Conservation (phyloP, 257 asterid species). For the Nicotiana attenuata region DNA sequence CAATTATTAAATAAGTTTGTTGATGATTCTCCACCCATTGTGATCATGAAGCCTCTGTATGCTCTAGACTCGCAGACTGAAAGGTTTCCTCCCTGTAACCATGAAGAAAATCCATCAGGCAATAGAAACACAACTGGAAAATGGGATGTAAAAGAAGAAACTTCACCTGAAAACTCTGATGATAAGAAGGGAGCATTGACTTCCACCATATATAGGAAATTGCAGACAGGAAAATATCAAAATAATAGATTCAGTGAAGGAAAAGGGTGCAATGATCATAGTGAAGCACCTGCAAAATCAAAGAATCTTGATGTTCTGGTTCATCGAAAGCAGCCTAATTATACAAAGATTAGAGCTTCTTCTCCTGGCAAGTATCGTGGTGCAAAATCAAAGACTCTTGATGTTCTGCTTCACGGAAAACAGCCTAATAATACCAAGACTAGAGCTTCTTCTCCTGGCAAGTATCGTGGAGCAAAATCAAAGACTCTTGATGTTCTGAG, state of each 20-base stretch:
- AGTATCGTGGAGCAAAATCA: background rate
- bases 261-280: background rate
- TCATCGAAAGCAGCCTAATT: background rate
- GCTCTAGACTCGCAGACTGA: background rate
- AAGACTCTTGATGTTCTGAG: background rate
- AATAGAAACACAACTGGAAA: background rate
- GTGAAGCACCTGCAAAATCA: conserved; percentile 3
- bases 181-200: background rate
- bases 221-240: background rate
- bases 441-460: background rate
- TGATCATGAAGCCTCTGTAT: conserved; percentile 11
- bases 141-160: background rate
- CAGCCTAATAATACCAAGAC: background rate
- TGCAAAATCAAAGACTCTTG: conserved; percentile 6
- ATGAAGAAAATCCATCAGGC: conserved; percentile 2
- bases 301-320: background rate
- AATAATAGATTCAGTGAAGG: background rate
- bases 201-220: background rate
- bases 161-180: background rate
- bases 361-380: background rate
- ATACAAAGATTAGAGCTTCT: background rate
- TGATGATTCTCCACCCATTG: conserved; percentile 36
- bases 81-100: background rate
- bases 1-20: conserved; percentile 15
- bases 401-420: background rate